phyloP scores from a whole-genome alignment of 257 asterid genomes.

The Ehretia macrophylla region DNA sequence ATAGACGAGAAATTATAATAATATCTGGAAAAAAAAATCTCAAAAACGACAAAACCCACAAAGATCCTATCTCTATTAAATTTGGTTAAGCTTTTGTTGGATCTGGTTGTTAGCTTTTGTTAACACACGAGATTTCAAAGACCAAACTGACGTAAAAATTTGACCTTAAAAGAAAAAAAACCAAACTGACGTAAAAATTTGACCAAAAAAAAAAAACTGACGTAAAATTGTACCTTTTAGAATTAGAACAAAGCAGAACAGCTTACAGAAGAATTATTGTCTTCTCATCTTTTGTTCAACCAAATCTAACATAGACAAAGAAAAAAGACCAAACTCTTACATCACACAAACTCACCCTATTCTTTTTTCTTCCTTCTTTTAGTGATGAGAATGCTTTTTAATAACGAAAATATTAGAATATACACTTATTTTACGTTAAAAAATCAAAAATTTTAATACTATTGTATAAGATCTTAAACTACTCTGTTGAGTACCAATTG shows the following conservation, averaged over 20 bases:
- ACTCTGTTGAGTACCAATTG: too few species aligned
- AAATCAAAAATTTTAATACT: too few species aligned
- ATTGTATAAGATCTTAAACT: too few species aligned
- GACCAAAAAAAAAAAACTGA: too few species aligned
- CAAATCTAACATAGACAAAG: constrained; percentile 10
- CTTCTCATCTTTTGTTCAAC: constrained; percentile 7
- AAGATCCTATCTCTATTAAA: neutral
- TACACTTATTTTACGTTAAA: too few species aligned
- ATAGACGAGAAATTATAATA: too few species aligned
- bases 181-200: constrained; percentile 8
- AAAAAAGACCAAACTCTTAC: constrained; percentile 4
- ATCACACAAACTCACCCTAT: neutral
- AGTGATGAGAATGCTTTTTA: too few species aligned
- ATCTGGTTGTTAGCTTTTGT: constrained; percentile 15
- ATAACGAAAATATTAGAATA: too few species aligned
- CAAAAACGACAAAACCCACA: neutral
- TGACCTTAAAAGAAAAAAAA: too few species aligned
- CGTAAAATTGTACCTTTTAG: neutral
- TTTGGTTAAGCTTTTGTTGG: constrained; percentile 16
- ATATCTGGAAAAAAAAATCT: too few species aligned
- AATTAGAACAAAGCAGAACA: too few species aligned
- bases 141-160: constrained; percentile 8
- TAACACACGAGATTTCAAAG: neutral
- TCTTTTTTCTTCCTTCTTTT: too few species aligned
- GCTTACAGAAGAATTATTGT: neutral